Conservation (phyloP, 768 basidiomycete species). For the Agaricus subrufescens region DNA sequence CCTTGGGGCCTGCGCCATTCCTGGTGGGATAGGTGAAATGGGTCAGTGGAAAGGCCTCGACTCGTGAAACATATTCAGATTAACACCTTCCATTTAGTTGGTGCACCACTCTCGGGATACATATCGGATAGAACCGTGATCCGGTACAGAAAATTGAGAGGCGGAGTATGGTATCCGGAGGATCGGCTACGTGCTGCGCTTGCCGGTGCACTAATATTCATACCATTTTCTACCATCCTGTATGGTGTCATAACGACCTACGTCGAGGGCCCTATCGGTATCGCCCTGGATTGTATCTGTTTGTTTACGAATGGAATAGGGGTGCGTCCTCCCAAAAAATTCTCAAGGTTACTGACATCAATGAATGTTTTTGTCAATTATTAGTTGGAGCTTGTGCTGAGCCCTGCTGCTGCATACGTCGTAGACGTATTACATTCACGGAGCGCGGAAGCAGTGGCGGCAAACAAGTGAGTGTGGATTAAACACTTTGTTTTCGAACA, state of each 20-base stretch:
- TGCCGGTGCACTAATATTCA: constrained; percentile 39
- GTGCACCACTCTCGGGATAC: constrained; percentile 54
- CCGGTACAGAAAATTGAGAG: constrained; percentile 38
- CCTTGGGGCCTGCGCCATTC: constrained; percentile 58
- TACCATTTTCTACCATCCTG: constrained; percentile 46
- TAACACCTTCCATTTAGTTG: constrained; percentile 37
- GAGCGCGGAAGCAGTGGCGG: constrained; percentile 55
- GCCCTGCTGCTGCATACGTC: constrained; percentile 44
- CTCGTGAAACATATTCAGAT: too few relatives aligned
- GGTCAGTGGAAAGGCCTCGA: constrained; percentile 27
- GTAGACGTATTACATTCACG: constrained; percentile 50
- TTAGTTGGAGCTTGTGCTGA: constrained; percentile 49
- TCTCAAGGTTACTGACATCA: not conserved
- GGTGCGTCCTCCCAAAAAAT: constrained; percentile 28
- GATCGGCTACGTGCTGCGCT: constrained; percentile 54
- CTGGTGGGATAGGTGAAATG: constrained; percentile 56
- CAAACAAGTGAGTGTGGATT: constrained; percentile 32
- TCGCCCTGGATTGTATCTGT: constrained; percentile 46
- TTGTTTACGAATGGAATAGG: constrained; percentile 60
- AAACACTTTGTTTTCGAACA: not conserved
- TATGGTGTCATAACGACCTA: constrained; percentile 48
- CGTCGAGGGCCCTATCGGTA: constrained; percentile 43
- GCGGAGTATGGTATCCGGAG: constrained; percentile 57
- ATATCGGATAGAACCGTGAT: constrained; percentile 54
- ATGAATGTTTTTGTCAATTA: not conserved